These are phyloP conservation scores for Passalora sequoiae DNA, from an alignment of 2,329 filamentous ascomycete species.

Conservation along the genomic window DNA sequence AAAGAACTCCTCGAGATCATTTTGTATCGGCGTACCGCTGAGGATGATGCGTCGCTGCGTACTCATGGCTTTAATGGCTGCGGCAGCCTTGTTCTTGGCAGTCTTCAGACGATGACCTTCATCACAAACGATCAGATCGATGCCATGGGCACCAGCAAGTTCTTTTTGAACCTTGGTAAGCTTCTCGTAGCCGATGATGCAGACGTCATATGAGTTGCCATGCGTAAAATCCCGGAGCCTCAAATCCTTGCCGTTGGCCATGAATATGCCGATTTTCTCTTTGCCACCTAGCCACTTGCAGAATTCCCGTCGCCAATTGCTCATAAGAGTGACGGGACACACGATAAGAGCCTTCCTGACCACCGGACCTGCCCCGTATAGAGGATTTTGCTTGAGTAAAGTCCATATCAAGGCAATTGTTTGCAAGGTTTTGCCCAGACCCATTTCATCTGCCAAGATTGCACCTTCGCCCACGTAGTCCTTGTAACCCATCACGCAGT, in stretches of 20 bases:
- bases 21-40: slow-evolving; percentile 64
- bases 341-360: slow-evolving; percentile 68
- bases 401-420: slow-evolving; percentile 69
- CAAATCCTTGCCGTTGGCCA: slow-evolving; percentile 56
- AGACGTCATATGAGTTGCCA: slow-evolving; percentile 62
- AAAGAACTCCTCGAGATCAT: slow-evolving; percentile 63
- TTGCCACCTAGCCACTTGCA: slow-evolving; percentile 69
- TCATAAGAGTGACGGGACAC: slow-evolving; percentile 66
- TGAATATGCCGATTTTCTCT: slow-evolving; percentile 64
- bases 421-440: slow-evolving; percentile 67
- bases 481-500: slow-evolving; percentile 70
- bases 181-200: slow-evolving; percentile 71
- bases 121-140: slow-evolving; percentile 67
- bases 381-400: slow-evolving; percentile 64
- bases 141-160: slow-evolving; percentile 55
- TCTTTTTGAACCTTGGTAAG: slow-evolving; percentile 61
- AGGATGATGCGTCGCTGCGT: slow-evolving; percentile 59
- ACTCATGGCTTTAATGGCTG: slow-evolving; percentile 60
- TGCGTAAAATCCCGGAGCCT: slow-evolving; percentile 61
- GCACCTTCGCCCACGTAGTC: slow-evolving; percentile 62
- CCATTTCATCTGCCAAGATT: slow-evolving; percentile 72
- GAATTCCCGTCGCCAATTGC: slow-evolving; percentile 70
- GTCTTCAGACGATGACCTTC: slow-evolving; percentile 65
- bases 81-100: slow-evolving; percentile 62
- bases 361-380: slow-evolving; percentile 55